These are phyloP conservation scores for Amphirosellinia nigrospora DNA, from an alignment of 495 filamentous ascomycete genomes.

Conservation along the genomic window DNA sequence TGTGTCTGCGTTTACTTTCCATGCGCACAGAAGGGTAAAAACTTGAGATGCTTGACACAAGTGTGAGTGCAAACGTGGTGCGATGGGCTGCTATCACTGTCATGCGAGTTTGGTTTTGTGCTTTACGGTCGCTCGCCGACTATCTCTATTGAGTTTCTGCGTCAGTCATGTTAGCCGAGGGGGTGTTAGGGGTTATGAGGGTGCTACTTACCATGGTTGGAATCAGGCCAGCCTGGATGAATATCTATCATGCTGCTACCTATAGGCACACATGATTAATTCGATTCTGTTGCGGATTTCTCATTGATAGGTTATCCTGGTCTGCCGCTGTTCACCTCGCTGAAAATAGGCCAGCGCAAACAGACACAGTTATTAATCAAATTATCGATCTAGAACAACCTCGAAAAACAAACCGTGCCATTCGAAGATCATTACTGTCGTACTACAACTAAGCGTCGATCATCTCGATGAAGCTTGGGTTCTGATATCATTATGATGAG, in stretches of 20 bases:
- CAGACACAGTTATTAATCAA: background rate
- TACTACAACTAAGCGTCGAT: conserved; percentile 6
- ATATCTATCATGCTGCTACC: background rate
- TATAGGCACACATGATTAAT: background rate
- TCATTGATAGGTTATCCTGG: too few species aligned
- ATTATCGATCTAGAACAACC: background rate
- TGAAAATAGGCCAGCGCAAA: too few species aligned
- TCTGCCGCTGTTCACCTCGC: background rate
- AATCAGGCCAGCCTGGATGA: background rate
- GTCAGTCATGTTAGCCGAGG: background rate
- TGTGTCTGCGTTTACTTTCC: too few species aligned
- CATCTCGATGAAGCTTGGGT: conserved; percentile 2
- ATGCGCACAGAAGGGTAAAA: background rate
- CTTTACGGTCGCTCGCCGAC: background rate
- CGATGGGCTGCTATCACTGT: background rate
- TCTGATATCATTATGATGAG: conserved; percentile 29
- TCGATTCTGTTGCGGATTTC: background rate
- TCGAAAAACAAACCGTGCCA: background rate
- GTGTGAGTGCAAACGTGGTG: background rate
- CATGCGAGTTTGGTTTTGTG: background rate
- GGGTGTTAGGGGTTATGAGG: too few species aligned
- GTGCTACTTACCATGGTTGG: too few species aligned
- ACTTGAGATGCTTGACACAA: background rate
- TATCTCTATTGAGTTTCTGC: background rate
- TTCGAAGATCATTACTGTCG: background rate